Evolutionary conservation across 2,329 filamentous ascomycete species (phyloP).

Genomic region (Atkinsonella hypoxylon): DNA sequence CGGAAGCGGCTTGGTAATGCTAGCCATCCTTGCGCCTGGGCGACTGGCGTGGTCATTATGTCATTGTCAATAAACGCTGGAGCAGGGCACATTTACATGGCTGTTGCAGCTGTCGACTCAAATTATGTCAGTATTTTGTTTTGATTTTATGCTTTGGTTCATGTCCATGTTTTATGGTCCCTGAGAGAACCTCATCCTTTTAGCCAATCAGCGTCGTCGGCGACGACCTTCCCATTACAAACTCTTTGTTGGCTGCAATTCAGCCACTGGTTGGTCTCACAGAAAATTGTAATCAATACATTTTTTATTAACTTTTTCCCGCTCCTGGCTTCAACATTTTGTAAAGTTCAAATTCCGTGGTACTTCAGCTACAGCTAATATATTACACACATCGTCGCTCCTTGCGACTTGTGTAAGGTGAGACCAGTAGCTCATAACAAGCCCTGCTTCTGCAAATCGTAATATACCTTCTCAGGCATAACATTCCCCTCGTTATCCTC

Average conservation of each 20-base stretch:
- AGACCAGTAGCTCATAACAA: constrained; percentile 44
- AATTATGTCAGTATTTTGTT: background rate
- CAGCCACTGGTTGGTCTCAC: too few relatives aligned
- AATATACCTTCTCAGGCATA: constrained; percentile 98
- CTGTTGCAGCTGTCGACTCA: background rate
- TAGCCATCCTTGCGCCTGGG: constrained; percentile 23
- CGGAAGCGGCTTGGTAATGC: constrained; percentile 51
- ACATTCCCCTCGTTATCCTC: constrained; percentile 96
- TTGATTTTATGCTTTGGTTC: background rate
- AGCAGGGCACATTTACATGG: background rate
- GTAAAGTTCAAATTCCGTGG: too few relatives aligned
- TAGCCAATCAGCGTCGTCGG: too few relatives aligned
- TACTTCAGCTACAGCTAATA: too few relatives aligned
- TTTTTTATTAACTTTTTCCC: too few relatives aligned
- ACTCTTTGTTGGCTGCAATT: too few relatives aligned
- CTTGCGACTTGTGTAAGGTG: background rate
- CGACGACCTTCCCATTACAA: too few relatives aligned
- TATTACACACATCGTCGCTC: background rate
- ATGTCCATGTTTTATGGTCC: background rate
- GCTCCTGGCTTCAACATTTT: too few relatives aligned
- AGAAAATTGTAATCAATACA: too few relatives aligned
- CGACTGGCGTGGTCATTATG: background rate
- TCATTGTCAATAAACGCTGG: background rate
- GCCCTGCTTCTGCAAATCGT: constrained; percentile 87
- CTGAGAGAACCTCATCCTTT: too few relatives aligned